phyloP scores from a whole-genome alignment of 2,329 filamentous ascomycete species.

The Huntiella moniliformis region DNA sequence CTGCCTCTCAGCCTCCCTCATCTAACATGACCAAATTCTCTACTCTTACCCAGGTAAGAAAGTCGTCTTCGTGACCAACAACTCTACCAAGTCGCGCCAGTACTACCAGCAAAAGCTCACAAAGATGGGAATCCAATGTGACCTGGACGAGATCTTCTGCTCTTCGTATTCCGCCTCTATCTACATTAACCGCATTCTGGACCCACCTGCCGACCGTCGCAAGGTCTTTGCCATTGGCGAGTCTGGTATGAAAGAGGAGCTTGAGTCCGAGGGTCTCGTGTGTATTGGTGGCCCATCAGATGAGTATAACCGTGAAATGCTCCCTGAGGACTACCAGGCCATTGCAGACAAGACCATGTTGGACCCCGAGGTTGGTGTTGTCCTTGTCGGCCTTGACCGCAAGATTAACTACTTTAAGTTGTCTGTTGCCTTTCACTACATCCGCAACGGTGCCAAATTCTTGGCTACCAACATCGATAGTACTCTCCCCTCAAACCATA shows the following conservation, averaged over 20 bases:
- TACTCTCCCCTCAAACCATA: slow-evolving; percentile 63
- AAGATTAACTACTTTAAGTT: slow-evolving; percentile 93
- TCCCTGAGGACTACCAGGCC: slow-evolving; percentile 57
- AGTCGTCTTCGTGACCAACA: slow-evolving; percentile 93
- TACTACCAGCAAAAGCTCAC: slow-evolving; percentile 90
- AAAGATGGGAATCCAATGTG: slow-evolving; percentile 57
- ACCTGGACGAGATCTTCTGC: slow-evolving; percentile 82
- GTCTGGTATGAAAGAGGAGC: slow-evolving; percentile 74
- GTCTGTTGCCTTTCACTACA: slow-evolving; percentile 67
- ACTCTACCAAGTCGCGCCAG: slow-evolving; percentile 85
- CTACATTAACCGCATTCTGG: slow-evolving; percentile 85
- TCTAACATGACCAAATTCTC: not conserved
- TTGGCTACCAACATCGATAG: slow-evolving; percentile 87
- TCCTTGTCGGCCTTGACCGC: slow-evolving; percentile 80
- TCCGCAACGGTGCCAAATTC: slow-evolving; percentile 65
- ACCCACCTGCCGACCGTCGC: slow-evolving; percentile 58
- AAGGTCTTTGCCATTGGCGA: slow-evolving; percentile 94
- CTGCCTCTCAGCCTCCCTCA: slow-evolving; percentile 5
- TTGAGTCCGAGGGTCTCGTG: slow-evolving; percentile 57
- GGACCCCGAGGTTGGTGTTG: slow-evolving; percentile 76
- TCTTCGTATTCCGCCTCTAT: slow-evolving; percentile 89
- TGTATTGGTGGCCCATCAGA: slow-evolving; percentile 80
- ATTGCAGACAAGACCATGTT: slow-evolving; percentile 59
- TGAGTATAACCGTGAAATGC: slow-evolving; percentile 56
- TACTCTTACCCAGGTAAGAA: slow-evolving; percentile 48